These are phyloP conservation scores for Wickerhamomyces mucosus DNA, from an alignment of 805 yeast genomes.

Conservation along the genomic window DNA sequence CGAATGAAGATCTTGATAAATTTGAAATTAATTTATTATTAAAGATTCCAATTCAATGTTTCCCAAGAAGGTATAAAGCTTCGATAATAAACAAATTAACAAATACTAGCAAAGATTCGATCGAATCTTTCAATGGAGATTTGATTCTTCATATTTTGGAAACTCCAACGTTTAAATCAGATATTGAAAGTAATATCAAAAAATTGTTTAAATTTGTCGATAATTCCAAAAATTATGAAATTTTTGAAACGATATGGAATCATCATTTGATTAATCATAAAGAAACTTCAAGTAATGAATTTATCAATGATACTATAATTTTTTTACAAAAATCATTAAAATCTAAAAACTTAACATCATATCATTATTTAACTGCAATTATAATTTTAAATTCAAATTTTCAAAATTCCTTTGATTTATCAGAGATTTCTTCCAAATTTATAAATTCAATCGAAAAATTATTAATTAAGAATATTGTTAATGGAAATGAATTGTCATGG, in stretches of 20 bases:
- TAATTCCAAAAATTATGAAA: constrained; percentile 22
- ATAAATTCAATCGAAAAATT: too few relatives aligned
- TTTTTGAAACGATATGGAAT: constrained; percentile 28
- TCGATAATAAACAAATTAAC: constrained; percentile 19
- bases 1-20: neutral
- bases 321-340: constrained; percentile 11
- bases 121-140: constrained; percentile 11
- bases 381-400: too few relatives aligned
- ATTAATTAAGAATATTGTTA: too few relatives aligned
- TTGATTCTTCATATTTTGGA: constrained; percentile 30
- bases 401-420: too few relatives aligned
- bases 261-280: constrained; percentile 31
- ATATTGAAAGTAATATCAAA: constrained; percentile 35
- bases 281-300: constrained; percentile 20
- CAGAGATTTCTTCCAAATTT: too few relatives aligned
- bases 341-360: too few relatives aligned
- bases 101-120: constrained; percentile 2
- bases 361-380: too few relatives aligned
- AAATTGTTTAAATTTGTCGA: constrained; percentile 15
- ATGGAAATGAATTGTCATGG: too few relatives aligned
- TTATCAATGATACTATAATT: constrained; percentile 12
- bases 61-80: constrained; percentile 25
- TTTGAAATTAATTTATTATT: constrained; percentile 5
- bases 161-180: constrained; percentile 46
- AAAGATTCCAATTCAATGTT: constrained; percentile 42